phyloP scores from a whole-genome alignment of 257 asterid species.

The Solanum bulbocastanum region DNA sequence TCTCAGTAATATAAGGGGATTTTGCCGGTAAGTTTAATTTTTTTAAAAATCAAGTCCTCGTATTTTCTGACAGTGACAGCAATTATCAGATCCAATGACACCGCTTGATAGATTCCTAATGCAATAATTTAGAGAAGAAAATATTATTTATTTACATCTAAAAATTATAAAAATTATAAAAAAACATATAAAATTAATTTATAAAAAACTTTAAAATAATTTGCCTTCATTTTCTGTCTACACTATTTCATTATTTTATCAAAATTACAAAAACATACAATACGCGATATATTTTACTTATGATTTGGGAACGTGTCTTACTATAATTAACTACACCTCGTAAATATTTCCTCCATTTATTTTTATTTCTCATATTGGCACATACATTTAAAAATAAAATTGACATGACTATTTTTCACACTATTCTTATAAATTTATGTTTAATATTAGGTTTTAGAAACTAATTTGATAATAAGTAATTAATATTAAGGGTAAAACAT shows the following conservation, averaged over 20 bases:
- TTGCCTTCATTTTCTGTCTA: neutral
- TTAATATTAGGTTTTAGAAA: too few species aligned
- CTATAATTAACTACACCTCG: neutral
- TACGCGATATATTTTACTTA: neutral
- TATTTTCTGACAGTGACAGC: neutral
- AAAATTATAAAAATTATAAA: too few species aligned
- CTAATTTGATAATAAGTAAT: too few species aligned
- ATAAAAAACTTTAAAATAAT: neutral
- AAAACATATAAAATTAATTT: neutral
- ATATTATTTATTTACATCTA: neutral
- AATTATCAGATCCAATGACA: neutral
- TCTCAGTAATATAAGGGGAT: neutral
- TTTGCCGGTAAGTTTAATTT: neutral
- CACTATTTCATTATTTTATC: neutral
- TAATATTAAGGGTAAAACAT: too few species aligned
- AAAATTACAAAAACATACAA: neutral
- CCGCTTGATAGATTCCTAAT: neutral
- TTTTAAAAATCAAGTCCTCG: neutral
- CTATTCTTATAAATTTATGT: too few species aligned
- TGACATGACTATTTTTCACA: too few species aligned
- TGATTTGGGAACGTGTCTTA: neutral
- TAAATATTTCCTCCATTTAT: too few species aligned
- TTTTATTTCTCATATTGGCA: too few species aligned
- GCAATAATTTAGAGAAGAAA: neutral
- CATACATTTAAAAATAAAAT: too few species aligned